Percentiles rank a stretch among this genome's conserved stretches.
phyloP scores from a whole-genome alignment of 768 basidiomycete genomes.

The Leccinum sublutescens region DNA sequence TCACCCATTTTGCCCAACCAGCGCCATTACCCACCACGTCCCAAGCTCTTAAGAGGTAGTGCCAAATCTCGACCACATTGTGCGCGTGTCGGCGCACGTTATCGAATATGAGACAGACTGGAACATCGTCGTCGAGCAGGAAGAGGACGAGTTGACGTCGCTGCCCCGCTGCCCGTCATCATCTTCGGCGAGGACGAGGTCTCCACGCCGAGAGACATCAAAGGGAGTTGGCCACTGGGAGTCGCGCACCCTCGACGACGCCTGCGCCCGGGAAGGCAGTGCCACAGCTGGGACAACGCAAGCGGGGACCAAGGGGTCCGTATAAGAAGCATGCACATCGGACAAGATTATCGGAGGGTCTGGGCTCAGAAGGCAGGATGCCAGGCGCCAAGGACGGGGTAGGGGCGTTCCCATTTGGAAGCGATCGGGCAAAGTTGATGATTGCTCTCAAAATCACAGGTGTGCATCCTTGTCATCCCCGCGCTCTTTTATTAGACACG shows the following conservation, averaged over 20 bases:
- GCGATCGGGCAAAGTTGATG: constrained; percentile 73
- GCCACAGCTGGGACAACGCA: constrained; percentile 11
- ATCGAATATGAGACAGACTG: constrained; percentile 83
- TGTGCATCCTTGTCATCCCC: constrained; percentile 18
- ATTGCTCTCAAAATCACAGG: constrained; percentile 75
- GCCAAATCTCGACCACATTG: constrained; percentile 58
- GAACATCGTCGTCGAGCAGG: constrained; percentile 77
- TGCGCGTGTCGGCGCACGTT: constrained; percentile 66
- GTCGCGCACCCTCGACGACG: constrained; percentile 44
- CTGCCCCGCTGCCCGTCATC: constrained; percentile 21
- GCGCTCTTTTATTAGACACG: neutral
- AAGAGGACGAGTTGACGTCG: constrained; percentile 38
- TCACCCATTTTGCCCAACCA: too few relatives aligned
- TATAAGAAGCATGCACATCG: constrained; percentile 50
- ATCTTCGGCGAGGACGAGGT: constrained; percentile 35
- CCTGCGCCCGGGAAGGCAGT: constrained; percentile 30
- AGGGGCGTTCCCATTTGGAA: constrained; percentile 66
- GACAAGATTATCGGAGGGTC: constrained; percentile 39
- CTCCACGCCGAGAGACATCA: constrained; percentile 46
- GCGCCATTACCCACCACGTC: too few relatives aligned
- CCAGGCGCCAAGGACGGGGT: constrained; percentile 78
- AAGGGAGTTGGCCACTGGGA: constrained; percentile 43
- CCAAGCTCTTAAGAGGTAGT: too few relatives aligned
- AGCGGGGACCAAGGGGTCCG: constrained; percentile 52
- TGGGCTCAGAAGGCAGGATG: constrained; percentile 68